A percentile compares a stretch with the other conserved stretches of the same genome.
phyloP scores from a whole-genome alignment of 139 green algal species.

The Yamagishiella unicocca region DNA sequence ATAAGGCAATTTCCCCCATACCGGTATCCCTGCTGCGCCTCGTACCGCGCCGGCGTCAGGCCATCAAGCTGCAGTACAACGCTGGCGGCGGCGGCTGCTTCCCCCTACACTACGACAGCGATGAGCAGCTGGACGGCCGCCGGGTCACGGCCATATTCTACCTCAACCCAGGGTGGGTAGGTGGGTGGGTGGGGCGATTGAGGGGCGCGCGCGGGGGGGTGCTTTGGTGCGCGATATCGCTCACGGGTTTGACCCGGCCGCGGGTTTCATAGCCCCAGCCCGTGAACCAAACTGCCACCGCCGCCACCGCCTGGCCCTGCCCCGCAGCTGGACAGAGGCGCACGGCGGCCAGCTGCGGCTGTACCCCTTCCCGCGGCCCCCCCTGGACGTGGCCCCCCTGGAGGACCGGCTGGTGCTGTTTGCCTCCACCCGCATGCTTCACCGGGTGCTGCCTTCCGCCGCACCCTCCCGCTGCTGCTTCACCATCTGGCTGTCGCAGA shows the following conservation, averaged over 20 bases:
- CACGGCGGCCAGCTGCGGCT: constrained; percentile 79
- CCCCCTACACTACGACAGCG: constrained; percentile 84
- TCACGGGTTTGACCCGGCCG: too few species aligned
- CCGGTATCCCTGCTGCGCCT: neutral
- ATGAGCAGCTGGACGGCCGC: constrained; percentile 74
- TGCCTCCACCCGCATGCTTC: constrained; percentile 75
- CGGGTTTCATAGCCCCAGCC: too few species aligned
- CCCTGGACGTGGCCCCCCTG: constrained; percentile 73
- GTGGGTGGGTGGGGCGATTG: neutral
- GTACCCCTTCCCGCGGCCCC: constrained; percentile 74
- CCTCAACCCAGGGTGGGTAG: constrained; percentile 63
- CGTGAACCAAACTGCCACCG: too few species aligned
- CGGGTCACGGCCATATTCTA: constrained; percentile 83
- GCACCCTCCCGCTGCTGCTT: constrained; percentile 71
- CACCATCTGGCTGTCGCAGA: constrained; percentile 82
- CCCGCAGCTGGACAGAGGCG: constrained; percentile 59
- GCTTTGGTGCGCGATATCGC: too few species aligned
- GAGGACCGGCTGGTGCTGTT: constrained; percentile 84
- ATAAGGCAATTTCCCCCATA: too few species aligned
- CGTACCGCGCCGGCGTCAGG: constrained; percentile 27
- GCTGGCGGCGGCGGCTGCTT: constrained; percentile 80
- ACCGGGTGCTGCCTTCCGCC: constrained; percentile 63
- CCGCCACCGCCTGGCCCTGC: neutral
- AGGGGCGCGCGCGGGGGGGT: too few species aligned
- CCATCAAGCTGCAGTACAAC: constrained; percentile 87